Conservation (phyloP, 208 protist species). For the Borovskyia barvae region DNA sequence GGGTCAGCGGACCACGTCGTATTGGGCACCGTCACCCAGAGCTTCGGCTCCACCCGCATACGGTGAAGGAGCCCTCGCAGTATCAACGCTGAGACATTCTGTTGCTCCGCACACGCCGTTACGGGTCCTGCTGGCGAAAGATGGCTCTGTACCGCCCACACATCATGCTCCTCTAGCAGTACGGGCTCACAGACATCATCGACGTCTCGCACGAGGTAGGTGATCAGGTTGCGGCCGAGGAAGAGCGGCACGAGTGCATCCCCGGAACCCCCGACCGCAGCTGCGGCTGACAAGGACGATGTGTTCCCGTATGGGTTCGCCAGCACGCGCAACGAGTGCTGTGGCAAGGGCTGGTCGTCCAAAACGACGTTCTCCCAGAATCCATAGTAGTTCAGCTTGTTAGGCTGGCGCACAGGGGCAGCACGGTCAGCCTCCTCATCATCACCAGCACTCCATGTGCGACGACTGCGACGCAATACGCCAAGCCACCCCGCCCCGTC, state of each 20-base stretch:
- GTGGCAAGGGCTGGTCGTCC: constrained; percentile 49
- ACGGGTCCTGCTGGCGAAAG: constrained; percentile 28
- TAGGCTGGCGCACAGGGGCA: not conserved
- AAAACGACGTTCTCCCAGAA: constrained; percentile 66
- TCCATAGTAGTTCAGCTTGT: constrained; percentile 42
- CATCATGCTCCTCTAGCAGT: constrained; percentile 53
- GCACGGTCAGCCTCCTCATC: too few species aligned
- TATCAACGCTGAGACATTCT: constrained; percentile 43
- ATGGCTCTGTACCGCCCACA: constrained; percentile 77
- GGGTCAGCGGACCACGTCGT: constrained; percentile 34
- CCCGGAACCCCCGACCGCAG: not conserved
- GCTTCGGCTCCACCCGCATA: constrained; percentile 36
- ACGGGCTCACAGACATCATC: constrained; percentile 80
- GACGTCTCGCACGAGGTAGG: constrained; percentile 67
- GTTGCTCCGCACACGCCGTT: constrained; percentile 52
- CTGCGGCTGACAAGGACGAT: not conserved
- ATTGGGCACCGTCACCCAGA: constrained; percentile 41
- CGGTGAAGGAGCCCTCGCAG: constrained; percentile 37
- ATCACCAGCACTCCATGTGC: not conserved
- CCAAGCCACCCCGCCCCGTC: too few species aligned
- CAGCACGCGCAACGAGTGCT: constrained; percentile 21
- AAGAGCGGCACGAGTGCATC: constrained; percentile 36
- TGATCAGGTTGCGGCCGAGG: constrained; percentile 61
- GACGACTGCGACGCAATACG: not conserved
- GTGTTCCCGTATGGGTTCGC: constrained; percentile 45